Base-by-base conservation (phyloP, 768 basidiomycete species). In the Rhodosporidiobolus odoratus region DNA sequence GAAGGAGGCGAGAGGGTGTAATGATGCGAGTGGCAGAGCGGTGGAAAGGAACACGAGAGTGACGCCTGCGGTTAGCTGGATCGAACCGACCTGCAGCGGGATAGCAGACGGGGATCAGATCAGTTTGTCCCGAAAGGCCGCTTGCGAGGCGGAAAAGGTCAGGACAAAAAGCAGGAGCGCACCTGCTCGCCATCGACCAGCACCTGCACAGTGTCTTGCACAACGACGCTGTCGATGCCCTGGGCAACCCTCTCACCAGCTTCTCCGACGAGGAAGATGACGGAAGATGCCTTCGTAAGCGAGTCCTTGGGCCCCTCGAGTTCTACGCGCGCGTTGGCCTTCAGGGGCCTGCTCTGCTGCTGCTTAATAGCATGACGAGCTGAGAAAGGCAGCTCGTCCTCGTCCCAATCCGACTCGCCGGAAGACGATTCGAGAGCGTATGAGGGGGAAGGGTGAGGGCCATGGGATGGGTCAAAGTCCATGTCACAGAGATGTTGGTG, bases 141-240 rank as follows among this genome's bases (percentile, higher is more conserved):
- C 43, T 45, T 45, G 12, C 43, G 43, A 13, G 13, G 43, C 23
- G 43, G 43, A n/a, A 10, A 27, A 4, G 9, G 32, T 17, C 32
- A 0, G 15, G 25, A 27, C 2, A 38, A 52, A 37, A 27, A 41
- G 23, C 30, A 50, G 34, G 9, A 5, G 75, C 79, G 69, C 65
- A 81, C 80, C 77, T 78, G 61, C 75, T 78, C 62, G 75, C 79
- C 80, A 74, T 80, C 45, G 75, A 79, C 19, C 45, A 43, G 8
- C 19, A 74, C 65, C 34, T 38, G 5, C 2, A 63, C 52, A 4
- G 0, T 25, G 7, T 50, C 59, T 19, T 35, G 40, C 27, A 32
- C 13, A n/a, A n/a, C 10, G n/a, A 56, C 48, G 3, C 64, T 32
- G 45, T 61, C 9, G 0, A 70, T 30, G 0, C 65, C 68, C 30